Evolutionary conservation across 345 rosid genomes (phyloP).

Genomic region (Litchi chinensis): DNA sequence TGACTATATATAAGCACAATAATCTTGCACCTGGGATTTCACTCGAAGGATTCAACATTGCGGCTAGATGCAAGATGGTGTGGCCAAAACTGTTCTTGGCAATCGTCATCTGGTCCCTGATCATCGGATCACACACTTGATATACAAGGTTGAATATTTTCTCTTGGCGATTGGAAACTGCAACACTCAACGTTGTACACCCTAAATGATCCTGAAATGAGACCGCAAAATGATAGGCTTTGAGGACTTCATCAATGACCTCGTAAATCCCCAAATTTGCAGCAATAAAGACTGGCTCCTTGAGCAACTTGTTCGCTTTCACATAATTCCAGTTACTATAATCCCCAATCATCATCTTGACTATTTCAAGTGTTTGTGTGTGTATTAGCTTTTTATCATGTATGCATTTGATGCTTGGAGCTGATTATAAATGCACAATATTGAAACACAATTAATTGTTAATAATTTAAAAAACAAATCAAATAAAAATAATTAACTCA

Average conservation of each 20-base stretch:
- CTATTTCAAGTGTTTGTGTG: conserved; percentile 2
- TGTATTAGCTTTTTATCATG: background rate
- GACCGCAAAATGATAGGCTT: background rate
- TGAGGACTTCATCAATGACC: background rate
- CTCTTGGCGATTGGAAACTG: conserved; percentile 22
- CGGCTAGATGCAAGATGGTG: conserved; percentile 24
- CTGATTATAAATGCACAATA: background rate
- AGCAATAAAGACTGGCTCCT: background rate
- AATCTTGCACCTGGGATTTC: conserved; percentile 26
- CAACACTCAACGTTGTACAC: background rate
- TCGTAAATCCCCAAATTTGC: background rate
- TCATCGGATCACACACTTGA: background rate
- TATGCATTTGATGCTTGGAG: background rate
- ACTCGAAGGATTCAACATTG: background rate
- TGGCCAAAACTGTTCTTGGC: background rate
- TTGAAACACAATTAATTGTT: background rate
- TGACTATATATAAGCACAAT: background rate
- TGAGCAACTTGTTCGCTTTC: background rate
- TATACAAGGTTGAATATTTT: conserved; percentile 11
- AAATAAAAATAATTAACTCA: background rate
- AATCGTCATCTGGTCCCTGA: background rate
- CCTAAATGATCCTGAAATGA: background rate
- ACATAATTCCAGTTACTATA: background rate
- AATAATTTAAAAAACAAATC: background rate
- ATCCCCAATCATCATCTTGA: background rate